Conservation (phyloP, 345 rosid genomes). For the Moricandia moricandioides region DNA sequence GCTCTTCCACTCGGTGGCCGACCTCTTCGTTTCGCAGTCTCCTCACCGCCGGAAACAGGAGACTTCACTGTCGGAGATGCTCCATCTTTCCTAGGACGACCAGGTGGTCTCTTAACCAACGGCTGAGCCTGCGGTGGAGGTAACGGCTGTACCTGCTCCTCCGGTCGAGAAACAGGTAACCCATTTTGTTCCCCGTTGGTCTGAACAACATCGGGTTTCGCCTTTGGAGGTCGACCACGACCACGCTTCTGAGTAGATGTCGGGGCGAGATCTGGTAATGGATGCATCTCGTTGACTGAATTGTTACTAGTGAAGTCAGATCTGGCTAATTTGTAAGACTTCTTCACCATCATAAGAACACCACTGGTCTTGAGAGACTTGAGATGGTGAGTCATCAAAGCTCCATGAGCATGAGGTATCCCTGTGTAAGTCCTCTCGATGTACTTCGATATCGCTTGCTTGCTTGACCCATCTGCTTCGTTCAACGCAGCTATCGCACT, state of each 20-base stretch:
- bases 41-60: constrained; percentile 10
- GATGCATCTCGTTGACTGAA: constrained; percentile 24
- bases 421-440: constrained; percentile 56
- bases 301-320: constrained; percentile 28
- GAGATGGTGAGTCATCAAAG: constrained; percentile 63
- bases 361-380: constrained; percentile 66
- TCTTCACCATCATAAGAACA: constrained; percentile 60
- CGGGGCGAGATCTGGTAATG: constrained; percentile 15
- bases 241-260: constrained; percentile 41
- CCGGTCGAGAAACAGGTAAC: constrained; percentile 12
- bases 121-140: neutral
- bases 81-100: constrained; percentile 53
- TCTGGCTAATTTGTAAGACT: constrained; percentile 66
- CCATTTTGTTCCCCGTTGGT: constrained; percentile 15
- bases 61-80: constrained; percentile 18
- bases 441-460: constrained; percentile 71
- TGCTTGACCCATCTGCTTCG: constrained; percentile 80
- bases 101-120: constrained; percentile 37
- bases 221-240: constrained; percentile 77
- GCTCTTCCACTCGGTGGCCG: constrained; percentile 38
- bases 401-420: constrained; percentile 60
- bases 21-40: constrained; percentile 27
- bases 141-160: constrained; percentile 2
- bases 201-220: constrained; percentile 19
- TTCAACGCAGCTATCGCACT: constrained; percentile 71